A percentile compares a stretch with the other conserved stretches of the same genome.
These are phyloP conservation scores for Aspergillus caelatus DNA, from an alignment of 2,329 filamentous ascomycete species.

Conservation along the genomic window DNA sequence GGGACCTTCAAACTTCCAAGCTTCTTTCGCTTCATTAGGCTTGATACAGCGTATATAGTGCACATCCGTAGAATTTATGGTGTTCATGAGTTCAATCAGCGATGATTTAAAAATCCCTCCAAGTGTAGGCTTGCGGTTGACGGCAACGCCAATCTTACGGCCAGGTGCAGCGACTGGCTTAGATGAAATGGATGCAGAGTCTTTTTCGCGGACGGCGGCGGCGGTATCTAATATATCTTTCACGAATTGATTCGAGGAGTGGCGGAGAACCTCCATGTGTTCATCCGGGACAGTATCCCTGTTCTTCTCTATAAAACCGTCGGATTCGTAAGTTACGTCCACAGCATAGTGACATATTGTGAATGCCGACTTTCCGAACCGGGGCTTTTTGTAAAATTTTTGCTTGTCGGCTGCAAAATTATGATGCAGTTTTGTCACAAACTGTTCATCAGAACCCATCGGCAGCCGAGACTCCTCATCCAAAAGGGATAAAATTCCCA, in stretches of 20 bases:
- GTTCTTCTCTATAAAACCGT: slow-evolving; percentile 99
- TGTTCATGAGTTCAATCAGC: slow-evolving; percentile 95
- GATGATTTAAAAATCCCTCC: slow-evolving; percentile 99
- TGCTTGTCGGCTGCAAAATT: slow-evolving; percentile 90
- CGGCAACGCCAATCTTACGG: slow-evolving; percentile 85
- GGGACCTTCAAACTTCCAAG: slow-evolving; percentile 97
- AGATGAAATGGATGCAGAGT: slow-evolving; percentile 67
- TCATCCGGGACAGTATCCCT: slow-evolving; percentile 97
- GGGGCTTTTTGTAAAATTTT: slow-evolving; percentile 97
- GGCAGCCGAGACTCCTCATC: slow-evolving; percentile 96
- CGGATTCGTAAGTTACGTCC: slow-evolving; percentile 97
- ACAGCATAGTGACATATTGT: slow-evolving; percentile 98
- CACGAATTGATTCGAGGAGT: slow-evolving; percentile 83
- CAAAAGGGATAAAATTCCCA: slow-evolving; percentile 87
- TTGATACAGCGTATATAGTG: slow-evolving; percentile 99
- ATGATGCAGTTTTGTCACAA: slow-evolving; percentile 93
- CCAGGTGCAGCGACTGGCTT: slow-evolving; percentile 72
- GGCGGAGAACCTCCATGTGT: slow-evolving; percentile 88
- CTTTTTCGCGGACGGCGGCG: slow-evolving; percentile 85
- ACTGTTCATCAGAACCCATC: slow-evolving; percentile 96
- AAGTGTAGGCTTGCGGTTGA: slow-evolving; percentile 93
- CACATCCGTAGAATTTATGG: slow-evolving; percentile 96
- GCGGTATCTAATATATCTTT: slow-evolving; percentile 83
- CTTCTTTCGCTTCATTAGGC: slow-evolving; percentile 93
- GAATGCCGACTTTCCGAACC: slow-evolving; percentile 96